Base-by-base conservation (phyloP, 1,139 yeast genomes). In the Geotrichum cucujoidarum region DNA sequence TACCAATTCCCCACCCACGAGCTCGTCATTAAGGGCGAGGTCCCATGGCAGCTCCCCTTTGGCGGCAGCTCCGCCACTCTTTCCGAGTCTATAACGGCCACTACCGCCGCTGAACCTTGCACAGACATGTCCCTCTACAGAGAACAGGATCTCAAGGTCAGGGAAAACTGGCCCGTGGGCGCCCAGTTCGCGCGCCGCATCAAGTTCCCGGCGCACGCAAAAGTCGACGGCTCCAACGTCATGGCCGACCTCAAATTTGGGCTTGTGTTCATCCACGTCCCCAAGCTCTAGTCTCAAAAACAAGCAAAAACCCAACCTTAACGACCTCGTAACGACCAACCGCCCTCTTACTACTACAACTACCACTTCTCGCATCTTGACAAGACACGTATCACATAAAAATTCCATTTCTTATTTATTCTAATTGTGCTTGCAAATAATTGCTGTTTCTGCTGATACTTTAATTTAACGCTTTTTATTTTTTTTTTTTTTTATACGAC, bases 231-330 rank as follows among this genome's bases (percentile, higher is more conserved):
- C n/a, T 11, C 21, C 8, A 42, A 25, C 13, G 34, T 42, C 13
- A 34, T 40, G 7, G 46, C 46, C 6, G 46, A 42, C 32, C 25
- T 42, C 24, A 42, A 42, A n/a, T 42, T 24, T 20, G 46, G 46
- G 6, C 13, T 42, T 13, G 46, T 42, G 2, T 42, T 24, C 29
- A 42, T 42, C 17, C 10, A 14, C 6, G 46, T 42, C n/a, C 46
- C 46, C 11, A 42, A 42, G 22, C 13, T 33, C n/a, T n/a, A n/a
- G n/a, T 31, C 14, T 8, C n/a, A n/a, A n/a, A n/a, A n/a, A n/a
- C n/a, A n/a, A n/a, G n/a, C n/a, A n/a, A n/a, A n/a, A n/a, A n/a
- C n/a, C n/a, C n/a, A n/a, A n/a, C n/a, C n/a, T n/a, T n/a, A n/a
- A n/a, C n/a, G n/a, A n/a, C n/a, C n/a, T n/a, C n/a, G n/a, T n/a